Evolutionary conservation across 768 basidiomycete species (phyloP).

Genomic region (Boletus reticulatus): DNA sequence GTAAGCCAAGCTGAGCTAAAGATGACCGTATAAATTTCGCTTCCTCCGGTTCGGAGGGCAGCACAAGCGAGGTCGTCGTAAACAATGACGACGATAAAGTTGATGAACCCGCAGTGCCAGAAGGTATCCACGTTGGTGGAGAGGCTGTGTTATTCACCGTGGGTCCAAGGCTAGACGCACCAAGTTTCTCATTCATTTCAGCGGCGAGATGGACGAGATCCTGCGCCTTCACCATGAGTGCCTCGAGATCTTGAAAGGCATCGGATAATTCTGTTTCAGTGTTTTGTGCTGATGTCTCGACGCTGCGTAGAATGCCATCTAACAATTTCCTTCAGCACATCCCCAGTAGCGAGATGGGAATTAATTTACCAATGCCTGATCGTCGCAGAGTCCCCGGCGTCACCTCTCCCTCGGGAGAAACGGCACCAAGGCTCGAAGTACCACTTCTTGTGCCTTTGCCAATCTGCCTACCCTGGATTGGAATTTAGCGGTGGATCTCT

Average conservation of each 20-base stretch:
- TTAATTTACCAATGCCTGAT: slow-evolving; percentile 29
- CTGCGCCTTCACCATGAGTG: slow-evolving; percentile 84
- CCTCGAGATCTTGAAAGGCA: slow-evolving; percentile 85
- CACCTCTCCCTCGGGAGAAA: slow-evolving; percentile 15
- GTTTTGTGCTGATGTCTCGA: slow-evolving; percentile 64
- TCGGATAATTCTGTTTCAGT: slow-evolving; percentile 65
- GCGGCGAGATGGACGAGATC: slow-evolving; percentile 92
- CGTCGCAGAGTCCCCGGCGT: slow-evolving; percentile 20
- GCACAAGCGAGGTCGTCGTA: slow-evolving; percentile 29
- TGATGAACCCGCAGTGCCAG: slow-evolving; percentile 16
- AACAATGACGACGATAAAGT: slow-evolving; percentile 26
- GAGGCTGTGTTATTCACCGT: neutral
- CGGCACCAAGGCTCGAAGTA: slow-evolving; percentile 18
- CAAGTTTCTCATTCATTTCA: slow-evolving; percentile 81
- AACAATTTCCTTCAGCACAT: slow-evolving; percentile 4
- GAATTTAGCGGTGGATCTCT: neutral
- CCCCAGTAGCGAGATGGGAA: neutral
- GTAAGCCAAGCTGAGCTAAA: slow-evolving; percentile 84
- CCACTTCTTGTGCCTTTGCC: slow-evolving; percentile 21
- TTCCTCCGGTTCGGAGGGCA: slow-evolving; percentile 68
- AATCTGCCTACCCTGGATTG: slow-evolving; percentile 29
- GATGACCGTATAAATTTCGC: slow-evolving; percentile 87
- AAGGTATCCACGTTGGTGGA: slow-evolving; percentile 16
- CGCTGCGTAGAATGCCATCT: slow-evolving; percentile 83
- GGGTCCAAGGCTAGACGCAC: slow-evolving; percentile 35